Conservation (phyloP, 345 rosid species). For the Leavenworthia alabamica region DNA sequence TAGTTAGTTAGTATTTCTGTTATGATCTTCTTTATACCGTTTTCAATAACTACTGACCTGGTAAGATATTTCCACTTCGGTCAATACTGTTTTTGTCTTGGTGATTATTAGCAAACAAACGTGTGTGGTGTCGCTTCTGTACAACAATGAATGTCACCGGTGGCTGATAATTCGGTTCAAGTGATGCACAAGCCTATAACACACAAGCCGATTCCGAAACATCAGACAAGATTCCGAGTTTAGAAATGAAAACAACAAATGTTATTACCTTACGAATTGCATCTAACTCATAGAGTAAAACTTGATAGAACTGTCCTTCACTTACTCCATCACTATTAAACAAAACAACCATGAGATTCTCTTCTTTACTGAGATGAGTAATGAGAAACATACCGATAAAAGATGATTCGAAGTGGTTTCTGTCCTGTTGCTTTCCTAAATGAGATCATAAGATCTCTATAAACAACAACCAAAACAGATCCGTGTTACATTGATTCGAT, state of each 20-base stretch:
- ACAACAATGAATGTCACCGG: conserved; percentile 97
- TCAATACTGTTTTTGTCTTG: conserved; percentile 85
- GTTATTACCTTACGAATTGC: conserved; percentile 67
- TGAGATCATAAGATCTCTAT: conserved; percentile 90
- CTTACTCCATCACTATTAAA: conserved; percentile 88
- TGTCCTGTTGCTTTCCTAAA: conserved; percentile 98
- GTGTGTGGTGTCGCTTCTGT: conserved; percentile 95
- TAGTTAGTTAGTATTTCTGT: neutral
- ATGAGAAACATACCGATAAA: conserved; percentile 65
- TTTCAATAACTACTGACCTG: conserved; percentile 50
- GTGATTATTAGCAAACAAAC: conserved; percentile 87
- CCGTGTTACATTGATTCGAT: too few relatives aligned
- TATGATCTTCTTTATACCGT: neutral
- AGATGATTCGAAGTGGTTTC: conserved; percentile 91
- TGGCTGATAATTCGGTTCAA: conserved; percentile 96
- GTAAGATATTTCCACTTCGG: conserved; percentile 87
- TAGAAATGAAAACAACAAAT: too few relatives aligned
- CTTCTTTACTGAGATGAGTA: too few relatives aligned
- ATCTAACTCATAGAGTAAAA: conserved; percentile 72
- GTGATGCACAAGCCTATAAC: conserved; percentile 87
- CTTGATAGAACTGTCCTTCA: conserved; percentile 95
- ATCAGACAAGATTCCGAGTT: too few relatives aligned
- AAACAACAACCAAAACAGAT: too few relatives aligned
- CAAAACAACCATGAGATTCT: neutral
- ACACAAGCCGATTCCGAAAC: neutral